These are phyloP conservation scores for Pythium brassicae DNA, from an alignment of 352 stramenopile species.

Conservation along the genomic window DNA sequence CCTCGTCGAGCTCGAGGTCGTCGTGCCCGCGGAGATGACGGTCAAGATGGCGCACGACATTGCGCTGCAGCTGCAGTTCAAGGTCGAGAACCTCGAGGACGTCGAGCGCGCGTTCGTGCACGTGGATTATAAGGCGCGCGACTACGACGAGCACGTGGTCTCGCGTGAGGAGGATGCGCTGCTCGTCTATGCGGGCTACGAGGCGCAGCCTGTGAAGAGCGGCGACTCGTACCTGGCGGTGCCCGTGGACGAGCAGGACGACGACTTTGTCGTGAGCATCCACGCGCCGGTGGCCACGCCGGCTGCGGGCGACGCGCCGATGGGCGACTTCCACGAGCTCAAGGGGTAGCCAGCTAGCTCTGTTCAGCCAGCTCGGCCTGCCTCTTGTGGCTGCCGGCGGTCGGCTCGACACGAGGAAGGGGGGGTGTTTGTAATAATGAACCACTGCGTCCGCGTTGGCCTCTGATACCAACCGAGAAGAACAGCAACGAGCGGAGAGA, in stretches of 20 bases:
- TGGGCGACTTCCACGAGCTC: slow-evolving; percentile 17
- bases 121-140: slow-evolving; percentile 89
- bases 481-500: no score
- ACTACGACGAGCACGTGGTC: slow-evolving; percentile 70
- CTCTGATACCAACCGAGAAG: no score
- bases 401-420: no score
- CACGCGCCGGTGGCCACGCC: slow-evolving; percentile 7
- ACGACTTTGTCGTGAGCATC: slow-evolving; percentile 4
- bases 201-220: slow-evolving; percentile 12
- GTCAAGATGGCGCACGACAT: slow-evolving; percentile 93
- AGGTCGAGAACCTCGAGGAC: slow-evolving; percentile 88
- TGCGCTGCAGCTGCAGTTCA: slow-evolving; percentile 92
- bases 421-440: no score
- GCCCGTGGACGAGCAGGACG: slow-evolving; percentile 1
- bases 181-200: slow-evolving; percentile 35
- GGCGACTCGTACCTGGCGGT: slow-evolving; percentile 17
- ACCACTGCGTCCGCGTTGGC: no score
- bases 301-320: slow-evolving; percentile 1
- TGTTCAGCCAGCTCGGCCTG: no score
- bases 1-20: slow-evolving; percentile 92
- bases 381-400: no score
- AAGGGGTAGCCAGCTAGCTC: slow-evolving; percentile 1
- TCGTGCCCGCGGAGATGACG: slow-evolving; percentile 87
- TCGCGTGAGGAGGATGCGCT: slow-evolving; percentile 49
- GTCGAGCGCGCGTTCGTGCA: slow-evolving; percentile 95